phyloP scores from a whole-genome alignment of 2,329 filamentous ascomycete genomes.

The Emmonsia crescens region DNA sequence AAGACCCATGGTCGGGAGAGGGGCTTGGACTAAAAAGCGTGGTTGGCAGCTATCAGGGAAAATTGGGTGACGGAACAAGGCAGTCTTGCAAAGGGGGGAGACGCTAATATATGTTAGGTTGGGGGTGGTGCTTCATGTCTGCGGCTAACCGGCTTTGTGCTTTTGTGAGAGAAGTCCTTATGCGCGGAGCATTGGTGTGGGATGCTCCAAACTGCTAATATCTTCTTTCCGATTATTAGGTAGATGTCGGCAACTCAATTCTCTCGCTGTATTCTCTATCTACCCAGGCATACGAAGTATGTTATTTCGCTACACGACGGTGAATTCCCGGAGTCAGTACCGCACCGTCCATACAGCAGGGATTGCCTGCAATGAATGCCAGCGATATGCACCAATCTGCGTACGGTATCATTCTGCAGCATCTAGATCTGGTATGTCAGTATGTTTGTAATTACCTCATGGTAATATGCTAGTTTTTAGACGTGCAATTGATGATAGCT shows the following conservation, averaged over 20 bases:
- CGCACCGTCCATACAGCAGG: neutral
- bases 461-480: neutral
- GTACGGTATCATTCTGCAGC: neutral
- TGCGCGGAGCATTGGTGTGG: too few relatives aligned
- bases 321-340: neutral
- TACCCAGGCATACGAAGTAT: neutral
- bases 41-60: neutral
- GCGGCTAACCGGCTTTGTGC: too few relatives aligned
- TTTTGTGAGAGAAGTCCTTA: too few relatives aligned
- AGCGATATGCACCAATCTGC: neutral
- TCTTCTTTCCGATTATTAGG: neutral
- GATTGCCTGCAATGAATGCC: neutral
- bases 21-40: neutral
- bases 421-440: neutral
- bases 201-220: too few relatives aligned
- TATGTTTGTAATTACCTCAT: neutral
- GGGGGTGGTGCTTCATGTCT: too few relatives aligned
- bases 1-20: neutral
- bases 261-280: neutral
- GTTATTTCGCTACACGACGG: neutral
- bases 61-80: neutral
- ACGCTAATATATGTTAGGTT: too few relatives aligned
- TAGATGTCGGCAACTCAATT: neutral
- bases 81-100: neutral
- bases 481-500: too few relatives aligned